Evolutionary conservation across 257 asterid species (phyloP).

Genomic region (Datura wrightii): DNA sequence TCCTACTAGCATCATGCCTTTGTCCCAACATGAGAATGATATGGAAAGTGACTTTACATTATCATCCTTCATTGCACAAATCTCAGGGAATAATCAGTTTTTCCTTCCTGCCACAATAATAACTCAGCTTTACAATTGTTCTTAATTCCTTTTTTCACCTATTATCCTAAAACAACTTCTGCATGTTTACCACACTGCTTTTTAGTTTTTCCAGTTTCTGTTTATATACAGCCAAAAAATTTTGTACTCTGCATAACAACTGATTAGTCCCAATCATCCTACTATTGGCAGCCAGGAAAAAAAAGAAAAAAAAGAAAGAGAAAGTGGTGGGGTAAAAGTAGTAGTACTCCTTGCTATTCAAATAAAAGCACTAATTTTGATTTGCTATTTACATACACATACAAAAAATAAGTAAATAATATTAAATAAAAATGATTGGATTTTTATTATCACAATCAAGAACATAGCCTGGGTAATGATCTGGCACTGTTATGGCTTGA

Average conservation of each 20-base stretch:
- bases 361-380: constrained; percentile 26
- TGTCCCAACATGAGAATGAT: constrained; percentile 46
- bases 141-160: constrained; percentile 27
- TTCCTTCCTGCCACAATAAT: neutral
- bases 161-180: neutral
- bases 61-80: constrained; percentile 25
- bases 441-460: constrained; percentile 49
- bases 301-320: neutral
- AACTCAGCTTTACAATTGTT: constrained; percentile 20
- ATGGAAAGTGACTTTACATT: constrained; percentile 47
- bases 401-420: neutral
- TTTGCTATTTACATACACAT: constrained; percentile 47
- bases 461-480: constrained; percentile 78
- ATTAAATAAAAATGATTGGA: neutral
- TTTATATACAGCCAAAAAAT: constrained; percentile 37
- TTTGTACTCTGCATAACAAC: constrained; percentile 38
- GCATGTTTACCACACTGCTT: too few species aligned
- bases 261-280: neutral
- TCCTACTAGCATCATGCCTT: constrained; percentile 35
- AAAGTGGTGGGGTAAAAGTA: neutral
- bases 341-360: neutral
- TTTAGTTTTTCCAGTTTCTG: constrained; percentile 29
- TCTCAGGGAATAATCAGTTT: constrained; percentile 44
- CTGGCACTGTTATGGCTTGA: constrained; percentile 53
- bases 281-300: neutral